A percentile compares a stretch with the other conserved stretches of the same genome.
Conservation (phyloP, 345 rosid genomes). For the Populus euphratica region DNA sequence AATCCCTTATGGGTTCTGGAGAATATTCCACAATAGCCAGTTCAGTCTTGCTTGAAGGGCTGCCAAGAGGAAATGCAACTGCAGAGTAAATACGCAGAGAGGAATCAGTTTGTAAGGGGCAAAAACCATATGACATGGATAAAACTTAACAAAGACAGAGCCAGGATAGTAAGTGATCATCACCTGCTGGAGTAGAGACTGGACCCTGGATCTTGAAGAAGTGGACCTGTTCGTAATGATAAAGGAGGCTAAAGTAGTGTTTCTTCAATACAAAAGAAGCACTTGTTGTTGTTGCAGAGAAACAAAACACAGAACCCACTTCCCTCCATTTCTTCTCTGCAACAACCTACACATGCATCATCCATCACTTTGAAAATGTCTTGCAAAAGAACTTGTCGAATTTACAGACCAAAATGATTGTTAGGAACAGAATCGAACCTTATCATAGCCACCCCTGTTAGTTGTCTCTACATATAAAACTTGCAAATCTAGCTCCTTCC, state of each 20-base stretch:
- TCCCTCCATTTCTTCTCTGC: conserved; percentile 98
- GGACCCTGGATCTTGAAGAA: conserved; percentile 71
- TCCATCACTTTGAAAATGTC: not conserved
- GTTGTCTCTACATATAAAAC: conserved; percentile 81
- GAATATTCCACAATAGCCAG: conserved; percentile 61
- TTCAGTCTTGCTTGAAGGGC: conserved; percentile 43
- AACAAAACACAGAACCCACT: conserved; percentile 81
- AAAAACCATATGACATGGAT: not conserved
- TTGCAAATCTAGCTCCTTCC: conserved; percentile 91
- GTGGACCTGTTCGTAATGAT: conserved; percentile 86
- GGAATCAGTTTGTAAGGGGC: not conserved
- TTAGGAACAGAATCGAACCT: conserved; percentile 38
- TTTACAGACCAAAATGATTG: not conserved
- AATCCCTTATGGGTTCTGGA: conserved; percentile 30
- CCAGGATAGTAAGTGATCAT: not conserved
- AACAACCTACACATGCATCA: conserved; percentile 52
- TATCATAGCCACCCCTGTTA: conserved; percentile 81
- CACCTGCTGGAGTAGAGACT: conserved; percentile 52
- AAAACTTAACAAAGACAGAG: not conserved
- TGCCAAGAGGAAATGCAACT: conserved; percentile 45
- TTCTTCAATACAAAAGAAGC: conserved; percentile 91
- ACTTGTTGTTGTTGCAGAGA: conserved; percentile 90
- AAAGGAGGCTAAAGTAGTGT: conserved; percentile 76
- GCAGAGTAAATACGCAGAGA: conserved; percentile 11
- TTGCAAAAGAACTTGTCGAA: too few species aligned